A percentile compares a stretch with the other conserved stretches of the same genome.
phyloP scores from a whole-genome alignment of 2,329 filamentous ascomycete species.

The Eurotiales sp. region DNA sequence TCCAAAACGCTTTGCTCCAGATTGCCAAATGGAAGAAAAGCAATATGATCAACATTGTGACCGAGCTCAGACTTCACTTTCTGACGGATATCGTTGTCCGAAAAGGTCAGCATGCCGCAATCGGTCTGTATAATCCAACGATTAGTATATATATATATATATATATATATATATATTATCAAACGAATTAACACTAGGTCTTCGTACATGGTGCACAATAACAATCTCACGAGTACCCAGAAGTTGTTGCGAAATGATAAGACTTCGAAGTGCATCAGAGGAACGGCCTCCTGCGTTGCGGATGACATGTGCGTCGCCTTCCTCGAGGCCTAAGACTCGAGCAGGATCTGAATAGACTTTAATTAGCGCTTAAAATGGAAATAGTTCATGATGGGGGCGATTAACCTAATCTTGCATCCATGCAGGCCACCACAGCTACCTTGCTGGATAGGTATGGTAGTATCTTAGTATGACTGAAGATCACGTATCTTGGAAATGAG shows the following conservation, averaged over 20 bases:
- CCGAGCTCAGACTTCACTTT: constrained; percentile 55
- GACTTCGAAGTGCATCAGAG: constrained; percentile 65
- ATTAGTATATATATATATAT: too few species aligned
- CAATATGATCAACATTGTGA: constrained; percentile 43
- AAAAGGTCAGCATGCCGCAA: constrained; percentile 68
- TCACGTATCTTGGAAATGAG: background rate
- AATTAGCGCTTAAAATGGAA: too few species aligned
- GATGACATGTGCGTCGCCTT: constrained; percentile 77
- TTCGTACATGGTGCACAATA: constrained; percentile 50
- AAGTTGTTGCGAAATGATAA: constrained; percentile 75
- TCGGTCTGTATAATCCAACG: too few species aligned
- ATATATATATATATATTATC: too few species aligned
- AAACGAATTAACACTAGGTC: too few species aligned
- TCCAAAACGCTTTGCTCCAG: constrained; percentile 61
- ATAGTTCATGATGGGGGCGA: background rate
- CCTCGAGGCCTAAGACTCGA: constrained; percentile 65
- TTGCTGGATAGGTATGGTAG: constrained; percentile 16
- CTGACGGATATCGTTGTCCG: constrained; percentile 45
- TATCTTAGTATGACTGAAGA: too few species aligned
- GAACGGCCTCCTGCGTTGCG: constrained; percentile 68
- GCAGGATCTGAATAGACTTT: constrained; percentile 51
- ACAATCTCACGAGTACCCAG: constrained; percentile 72
- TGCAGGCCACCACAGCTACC: constrained; percentile 62
- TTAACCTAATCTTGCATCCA: constrained; percentile 63
- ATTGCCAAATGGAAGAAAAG: constrained; percentile 66